Evolutionary conservation across 805 yeast species (phyloP).

Genomic region (Cyberlindnera maritima): DNA sequence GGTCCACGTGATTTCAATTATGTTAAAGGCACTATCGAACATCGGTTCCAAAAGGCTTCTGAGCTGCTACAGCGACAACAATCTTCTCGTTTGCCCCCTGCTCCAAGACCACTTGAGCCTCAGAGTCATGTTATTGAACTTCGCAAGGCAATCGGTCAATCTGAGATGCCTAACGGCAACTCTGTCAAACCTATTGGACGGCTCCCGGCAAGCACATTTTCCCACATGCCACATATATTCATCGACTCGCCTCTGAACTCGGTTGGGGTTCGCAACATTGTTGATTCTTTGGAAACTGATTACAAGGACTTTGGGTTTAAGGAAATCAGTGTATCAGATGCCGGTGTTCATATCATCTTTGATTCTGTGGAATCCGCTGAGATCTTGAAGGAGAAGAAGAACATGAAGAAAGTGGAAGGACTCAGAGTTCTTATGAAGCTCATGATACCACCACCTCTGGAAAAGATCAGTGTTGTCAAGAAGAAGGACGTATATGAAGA

Average conservation of each 20-base stretch:
- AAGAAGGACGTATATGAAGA: slow-evolving; percentile 35
- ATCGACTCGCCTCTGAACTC: neutral
- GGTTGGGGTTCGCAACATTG: neutral
- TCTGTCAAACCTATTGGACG: too few species aligned
- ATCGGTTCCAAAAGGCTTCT: neutral
- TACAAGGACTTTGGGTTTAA: neutral
- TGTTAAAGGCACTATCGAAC: neutral
- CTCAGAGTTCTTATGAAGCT: slow-evolving; percentile 37
- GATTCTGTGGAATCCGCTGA: slow-evolving; percentile 56
- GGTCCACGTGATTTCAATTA: neutral
- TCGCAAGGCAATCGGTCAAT: neutral
- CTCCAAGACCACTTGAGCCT: neutral
- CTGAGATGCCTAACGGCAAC: neutral
- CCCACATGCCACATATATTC: slow-evolving; percentile 1
- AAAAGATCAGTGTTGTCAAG: slow-evolving; percentile 16
- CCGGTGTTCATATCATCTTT: slow-evolving; percentile 72
- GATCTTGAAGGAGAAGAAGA: slow-evolving; percentile 56
- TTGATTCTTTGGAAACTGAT: neutral
- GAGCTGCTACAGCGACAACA: neutral
- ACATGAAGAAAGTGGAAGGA: slow-evolving; percentile 49
- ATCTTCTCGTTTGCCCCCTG: neutral
- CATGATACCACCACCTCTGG: neutral
- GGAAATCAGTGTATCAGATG: neutral
- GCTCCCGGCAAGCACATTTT: neutral
- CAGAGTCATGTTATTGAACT: neutral